Base-by-base conservation (phyloP, 768 basidiomycete genomes). In the Stropharia rugosoannulata region DNA sequence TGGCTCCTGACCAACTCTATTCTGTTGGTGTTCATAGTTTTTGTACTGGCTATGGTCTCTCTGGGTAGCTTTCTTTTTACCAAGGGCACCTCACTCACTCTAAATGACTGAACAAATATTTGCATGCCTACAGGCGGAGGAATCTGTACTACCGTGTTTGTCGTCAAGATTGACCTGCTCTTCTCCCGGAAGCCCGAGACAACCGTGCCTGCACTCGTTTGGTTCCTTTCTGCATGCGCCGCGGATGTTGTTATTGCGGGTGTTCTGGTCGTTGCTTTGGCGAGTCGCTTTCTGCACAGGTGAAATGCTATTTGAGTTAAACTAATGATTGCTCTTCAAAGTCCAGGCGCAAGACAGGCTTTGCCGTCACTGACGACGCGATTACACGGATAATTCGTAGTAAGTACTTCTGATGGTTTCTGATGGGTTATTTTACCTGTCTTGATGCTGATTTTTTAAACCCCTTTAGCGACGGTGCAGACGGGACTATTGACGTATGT, bases 401-500 rank as follows among this genome's bases (percentile, higher is more conserved):
- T 70, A 32, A 13, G 68, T 48, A 29, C 12, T 42, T 7, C 44
- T 39, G 4, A 41, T 5, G 47, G 51, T 10, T 52, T 35, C 37
- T 37, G 19, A 22, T 22, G 22, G 22, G 27, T 36, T 18, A 57
- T 55, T 40, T 1, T 47, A 27, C 45, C n/a, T n/a, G 49, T 1
- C 25, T 52, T 13, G 18, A 43, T 25, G 29, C 1, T n/a, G 18
- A 16, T 4, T 4, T 22, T 5, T 5, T n/a, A n/a, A n/a, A 41
- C 2, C 2, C 4, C 22, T 22, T 22, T 42, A 74, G 73, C 74
- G 64, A 77, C 75, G 3, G 73, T 78, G 2, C 76, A 78, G 57
- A 78, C 77, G 10, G 76, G 76, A 36, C 68, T 76, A 62, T 55
- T 76, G 55, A 76, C 75, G 74, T 75, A 75, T 68, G 74, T 73